Evolutionary conservation across 2,329 filamentous ascomycete species (phyloP).

Genomic region (Fusarium camptoceras): DNA sequence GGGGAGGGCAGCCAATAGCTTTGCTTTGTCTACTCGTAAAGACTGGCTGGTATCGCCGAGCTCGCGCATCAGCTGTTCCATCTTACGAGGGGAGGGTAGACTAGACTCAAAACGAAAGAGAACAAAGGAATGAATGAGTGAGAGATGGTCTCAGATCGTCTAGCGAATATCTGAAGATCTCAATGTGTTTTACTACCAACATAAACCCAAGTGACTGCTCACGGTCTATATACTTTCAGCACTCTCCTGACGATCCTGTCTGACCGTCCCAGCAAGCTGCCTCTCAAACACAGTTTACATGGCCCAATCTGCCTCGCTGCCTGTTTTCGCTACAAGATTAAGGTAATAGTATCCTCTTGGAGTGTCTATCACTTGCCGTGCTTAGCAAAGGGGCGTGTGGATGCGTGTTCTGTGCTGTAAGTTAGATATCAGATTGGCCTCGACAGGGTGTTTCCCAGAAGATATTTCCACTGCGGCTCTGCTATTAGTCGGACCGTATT

Average conservation of each 20-base stretch:
- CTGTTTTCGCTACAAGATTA: neutral
- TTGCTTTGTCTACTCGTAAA: neutral
- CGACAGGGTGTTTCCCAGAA: neutral
- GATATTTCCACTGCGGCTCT: neutral
- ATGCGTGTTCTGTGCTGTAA: neutral
- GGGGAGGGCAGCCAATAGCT: neutral
- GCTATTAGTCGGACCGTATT: constrained; percentile 2
- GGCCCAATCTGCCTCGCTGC: neutral
- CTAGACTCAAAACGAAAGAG: neutral
- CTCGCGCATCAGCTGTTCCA: neutral
- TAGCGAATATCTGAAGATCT: constrained; percentile 1
- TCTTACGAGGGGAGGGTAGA: neutral
- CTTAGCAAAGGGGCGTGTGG: neutral
- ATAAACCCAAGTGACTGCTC: neutral
- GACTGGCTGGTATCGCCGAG: neutral
- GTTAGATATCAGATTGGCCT: neutral
- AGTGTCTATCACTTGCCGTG: constrained; percentile 2
- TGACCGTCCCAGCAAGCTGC: neutral
- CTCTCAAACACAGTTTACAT: neutral
- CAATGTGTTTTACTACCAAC: neutral
- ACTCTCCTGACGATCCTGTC: neutral
- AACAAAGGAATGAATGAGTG: neutral
- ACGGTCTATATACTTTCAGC: constrained; percentile 1
- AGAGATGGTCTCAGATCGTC: neutral
- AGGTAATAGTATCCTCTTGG: neutral